Conservation (phyloP, 179 eudicot species). For the Camellia oleifera region DNA sequence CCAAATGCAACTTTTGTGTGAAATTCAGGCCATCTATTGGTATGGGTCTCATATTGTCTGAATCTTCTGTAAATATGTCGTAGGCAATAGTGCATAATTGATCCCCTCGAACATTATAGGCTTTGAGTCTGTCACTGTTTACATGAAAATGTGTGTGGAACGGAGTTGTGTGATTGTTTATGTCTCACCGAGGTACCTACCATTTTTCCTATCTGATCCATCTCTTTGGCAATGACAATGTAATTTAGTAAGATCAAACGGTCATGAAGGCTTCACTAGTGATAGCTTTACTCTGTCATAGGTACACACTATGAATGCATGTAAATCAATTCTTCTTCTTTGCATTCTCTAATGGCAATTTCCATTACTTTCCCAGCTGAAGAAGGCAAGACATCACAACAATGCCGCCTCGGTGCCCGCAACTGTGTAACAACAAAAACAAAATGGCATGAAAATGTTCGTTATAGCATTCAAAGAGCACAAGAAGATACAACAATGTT, state of each 20-base stretch:
- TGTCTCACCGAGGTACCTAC: not conserved
- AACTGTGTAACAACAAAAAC: slow-evolving; percentile 31
- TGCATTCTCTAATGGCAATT: slow-evolving; percentile 56
- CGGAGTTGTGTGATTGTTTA: not conserved
- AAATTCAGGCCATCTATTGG: not conserved
- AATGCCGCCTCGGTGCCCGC: slow-evolving; percentile 69
- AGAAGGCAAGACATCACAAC: slow-evolving; percentile 63
- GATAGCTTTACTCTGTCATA: not conserved
- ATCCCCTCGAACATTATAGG: not conserved
- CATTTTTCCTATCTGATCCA: not conserved
- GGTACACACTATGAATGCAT: slow-evolving; percentile 27
- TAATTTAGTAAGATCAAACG: not conserved
- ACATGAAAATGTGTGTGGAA: too few relatives aligned
- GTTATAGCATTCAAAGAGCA: not conserved
- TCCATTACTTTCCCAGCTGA: slow-evolving; percentile 35
- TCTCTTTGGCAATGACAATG: not conserved
- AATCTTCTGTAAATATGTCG: too few relatives aligned
- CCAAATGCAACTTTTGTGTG: too few relatives aligned
- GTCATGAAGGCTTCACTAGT: not conserved
- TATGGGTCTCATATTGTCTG: not conserved
- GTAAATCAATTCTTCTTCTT: slow-evolving; percentile 54
- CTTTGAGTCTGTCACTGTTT: not conserved
- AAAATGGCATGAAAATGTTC: not conserved
- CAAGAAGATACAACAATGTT: not conserved
- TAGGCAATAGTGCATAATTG: too few relatives aligned